Base-by-base conservation (phyloP, 257 asterid genomes). In the Solanum corneliomulleri region DNA sequence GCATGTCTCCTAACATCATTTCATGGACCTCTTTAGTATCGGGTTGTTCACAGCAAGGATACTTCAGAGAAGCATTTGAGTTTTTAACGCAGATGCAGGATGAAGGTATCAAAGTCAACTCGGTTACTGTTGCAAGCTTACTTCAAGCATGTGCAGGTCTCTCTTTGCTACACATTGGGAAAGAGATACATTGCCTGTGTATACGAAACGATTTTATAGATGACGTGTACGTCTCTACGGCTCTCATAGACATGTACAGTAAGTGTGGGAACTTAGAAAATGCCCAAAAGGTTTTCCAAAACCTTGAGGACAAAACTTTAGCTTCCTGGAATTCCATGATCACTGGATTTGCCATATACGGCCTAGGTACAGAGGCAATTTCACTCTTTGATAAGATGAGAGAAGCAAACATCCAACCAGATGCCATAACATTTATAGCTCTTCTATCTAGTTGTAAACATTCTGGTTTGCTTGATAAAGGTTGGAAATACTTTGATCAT, bases 21-120 rank as follows among this genome's bases (percentile, higher is more conserved):
- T 89, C 97, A 21, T 94, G 97, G 97, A 93, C 97, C 72, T 91
- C 97, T 86, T 89, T 94, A 56, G 90, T 94, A 85, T 93, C 97
- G 23, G 94, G 95, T 58, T 91, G 94, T 85, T 85, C 93, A 56
- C 94, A 92, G 87, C 91, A 86, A 7, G 95, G 94, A 77, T 82
- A 85, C 74, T 60, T 85, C 60, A 86, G 88, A 47, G 89, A 90
- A 9, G 93, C 93, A n/a, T 87, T 94, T 12, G 87, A 89, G 52
- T 91, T 86, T 83, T 89, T 88, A 89, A 74, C 86, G 87, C 90
- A 89, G 81, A 94, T 92, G 97, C 95, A 91, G 58, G 84, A 76
- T 16, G 91, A 89, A 86, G 94, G 94, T 35, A 76, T 92, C 21
- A 89, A 87, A 86, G 94, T 94, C 11, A 93, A 93, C 89, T 88